phyloP scores from a whole-genome alignment of 352 stramenopile genomes.

The Elongisporangium undulatum region DNA sequence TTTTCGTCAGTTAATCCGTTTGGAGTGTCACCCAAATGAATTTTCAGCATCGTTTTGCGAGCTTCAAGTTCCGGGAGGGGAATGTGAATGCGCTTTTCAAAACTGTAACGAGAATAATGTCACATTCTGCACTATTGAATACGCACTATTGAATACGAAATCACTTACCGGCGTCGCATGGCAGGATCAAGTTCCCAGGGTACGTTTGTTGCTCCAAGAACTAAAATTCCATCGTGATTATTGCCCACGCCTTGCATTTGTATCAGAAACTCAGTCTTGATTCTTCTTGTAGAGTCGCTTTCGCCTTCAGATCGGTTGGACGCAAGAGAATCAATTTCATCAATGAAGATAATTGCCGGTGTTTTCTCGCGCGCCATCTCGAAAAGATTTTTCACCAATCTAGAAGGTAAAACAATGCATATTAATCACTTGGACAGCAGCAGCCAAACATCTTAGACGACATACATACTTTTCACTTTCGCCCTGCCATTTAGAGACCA shows the following conservation, averaged over 20 bases:
- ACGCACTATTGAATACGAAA: background rate
- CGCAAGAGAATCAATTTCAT: slow-evolving; percentile 97
- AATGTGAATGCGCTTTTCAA: slow-evolving; percentile 99
- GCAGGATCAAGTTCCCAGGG: slow-evolving; percentile 98
- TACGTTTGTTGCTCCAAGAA: slow-evolving; percentile 98
- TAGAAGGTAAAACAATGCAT: slow-evolving; percentile 11
- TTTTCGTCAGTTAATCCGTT: slow-evolving; percentile 92
- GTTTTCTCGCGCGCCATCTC: slow-evolving; percentile 95
- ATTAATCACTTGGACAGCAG: background rate
- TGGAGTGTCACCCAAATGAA: slow-evolving; percentile 97
- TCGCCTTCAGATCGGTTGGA: slow-evolving; percentile 92
- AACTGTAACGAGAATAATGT: slow-evolving; percentile 42
- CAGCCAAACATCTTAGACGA: slow-evolving; percentile 9
- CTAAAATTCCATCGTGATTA: slow-evolving; percentile 88
- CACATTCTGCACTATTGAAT: too few species aligned
- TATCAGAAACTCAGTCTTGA: slow-evolving; percentile 99
- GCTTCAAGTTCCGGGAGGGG: slow-evolving; percentile 92
- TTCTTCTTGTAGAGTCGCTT: slow-evolving; percentile 93
- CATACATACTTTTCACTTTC: slow-evolving; percentile 91
- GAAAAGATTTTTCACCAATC: slow-evolving; percentile 98
- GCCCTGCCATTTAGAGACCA: slow-evolving; percentile 98
- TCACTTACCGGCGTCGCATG: slow-evolving; percentile 88
- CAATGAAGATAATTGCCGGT: slow-evolving; percentile 96
- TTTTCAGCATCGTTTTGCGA: slow-evolving; percentile 94
- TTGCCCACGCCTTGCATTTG: slow-evolving; percentile 96